These are phyloP conservation scores for Mortierella alpina DNA, from an alignment of 192 early-diverging fungal species.

Conservation along the genomic window DNA sequence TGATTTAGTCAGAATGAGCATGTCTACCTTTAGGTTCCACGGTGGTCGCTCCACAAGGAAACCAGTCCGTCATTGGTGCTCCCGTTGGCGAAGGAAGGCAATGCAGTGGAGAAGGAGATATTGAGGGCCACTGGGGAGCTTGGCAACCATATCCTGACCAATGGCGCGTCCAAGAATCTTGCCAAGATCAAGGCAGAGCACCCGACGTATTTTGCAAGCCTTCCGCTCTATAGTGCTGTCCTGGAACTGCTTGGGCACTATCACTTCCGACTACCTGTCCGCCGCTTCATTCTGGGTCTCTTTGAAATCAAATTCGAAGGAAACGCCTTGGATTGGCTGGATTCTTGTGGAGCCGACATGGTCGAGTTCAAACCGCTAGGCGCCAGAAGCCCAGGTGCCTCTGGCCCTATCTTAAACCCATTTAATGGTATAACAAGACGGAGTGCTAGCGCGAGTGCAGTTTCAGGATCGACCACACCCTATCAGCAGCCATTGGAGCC, in stretches of 20 bases:
- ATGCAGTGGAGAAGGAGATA: constrained; percentile 68
- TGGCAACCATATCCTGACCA: constrained; percentile 85
- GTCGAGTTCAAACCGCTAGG: background rate
- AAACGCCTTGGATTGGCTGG: constrained; percentile 55
- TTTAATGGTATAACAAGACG: constrained; percentile 1
- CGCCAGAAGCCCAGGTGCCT: background rate
- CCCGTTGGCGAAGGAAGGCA: constrained; percentile 35
- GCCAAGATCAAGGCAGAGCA: constrained; percentile 71
- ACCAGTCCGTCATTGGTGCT: constrained; percentile 52
- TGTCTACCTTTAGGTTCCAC: constrained; percentile 50
- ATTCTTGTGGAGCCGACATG: constrained; percentile 27
- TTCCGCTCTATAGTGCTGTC: constrained; percentile 69
- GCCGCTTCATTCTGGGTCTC: constrained; percentile 78
- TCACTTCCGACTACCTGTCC: constrained; percentile 77
- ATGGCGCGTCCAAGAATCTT: constrained; percentile 77
- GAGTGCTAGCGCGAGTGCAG: constrained; percentile 4
- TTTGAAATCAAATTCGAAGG: constrained; percentile 76
- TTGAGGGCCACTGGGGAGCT: constrained; percentile 79
- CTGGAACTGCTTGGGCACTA: constrained; percentile 71
- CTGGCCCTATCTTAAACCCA: background rate
- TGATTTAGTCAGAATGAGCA: background rate
- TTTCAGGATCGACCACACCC: background rate
- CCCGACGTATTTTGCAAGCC: constrained; percentile 65
- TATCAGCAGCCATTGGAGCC: background rate
- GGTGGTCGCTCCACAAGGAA: constrained; percentile 57